A percentile compares a stretch with the other conserved stretches of the same genome.
Conservation (phyloP, 1,284 basidiomycete species). For the Sutorius eximius region DNA sequence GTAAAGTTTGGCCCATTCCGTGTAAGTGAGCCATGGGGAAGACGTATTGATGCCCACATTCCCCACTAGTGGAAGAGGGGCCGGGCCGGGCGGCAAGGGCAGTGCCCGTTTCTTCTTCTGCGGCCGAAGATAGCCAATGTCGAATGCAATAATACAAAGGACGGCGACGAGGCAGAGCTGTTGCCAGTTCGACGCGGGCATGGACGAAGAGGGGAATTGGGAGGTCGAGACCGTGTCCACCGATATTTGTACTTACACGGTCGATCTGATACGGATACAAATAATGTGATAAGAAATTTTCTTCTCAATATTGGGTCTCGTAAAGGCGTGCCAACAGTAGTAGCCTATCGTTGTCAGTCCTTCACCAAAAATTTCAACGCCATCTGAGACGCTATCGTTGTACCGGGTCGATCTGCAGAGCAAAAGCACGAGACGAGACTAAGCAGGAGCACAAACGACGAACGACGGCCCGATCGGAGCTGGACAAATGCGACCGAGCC, state of each 20-base stretch:
- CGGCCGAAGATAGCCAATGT: background rate
- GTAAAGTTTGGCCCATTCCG: conserved; percentile 45
- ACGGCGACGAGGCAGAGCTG: conserved; percentile 13
- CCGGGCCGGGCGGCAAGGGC: conserved; percentile 34
- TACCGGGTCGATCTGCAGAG: background rate
- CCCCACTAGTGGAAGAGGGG: conserved; percentile 32
- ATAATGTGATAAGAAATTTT: conserved; percentile 1
- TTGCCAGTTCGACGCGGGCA: conserved; percentile 11
- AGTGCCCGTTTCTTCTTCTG: conserved; percentile 4
- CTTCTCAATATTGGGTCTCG: background rate
- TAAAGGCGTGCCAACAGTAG: background rate
- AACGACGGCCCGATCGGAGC: too few relatives aligned
- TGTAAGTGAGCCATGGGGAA: conserved; percentile 46
- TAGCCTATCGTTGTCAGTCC: background rate
- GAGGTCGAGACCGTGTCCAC: background rate
- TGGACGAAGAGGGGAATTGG: background rate
- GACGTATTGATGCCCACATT: conserved; percentile 44
- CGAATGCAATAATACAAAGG: conserved; percentile 9
- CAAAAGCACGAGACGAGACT: background rate
- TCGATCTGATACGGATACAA: background rate
- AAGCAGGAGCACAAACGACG: background rate
- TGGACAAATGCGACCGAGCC: too few relatives aligned
- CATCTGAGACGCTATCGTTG: background rate
- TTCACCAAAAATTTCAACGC: background rate
- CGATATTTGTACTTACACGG: background rate